A percentile compares a stretch with the other conserved stretches of the same genome.
Evolutionary conservation across 495 filamentous ascomycete species (phyloP).

Genomic region (Penicillium soppii): DNA sequence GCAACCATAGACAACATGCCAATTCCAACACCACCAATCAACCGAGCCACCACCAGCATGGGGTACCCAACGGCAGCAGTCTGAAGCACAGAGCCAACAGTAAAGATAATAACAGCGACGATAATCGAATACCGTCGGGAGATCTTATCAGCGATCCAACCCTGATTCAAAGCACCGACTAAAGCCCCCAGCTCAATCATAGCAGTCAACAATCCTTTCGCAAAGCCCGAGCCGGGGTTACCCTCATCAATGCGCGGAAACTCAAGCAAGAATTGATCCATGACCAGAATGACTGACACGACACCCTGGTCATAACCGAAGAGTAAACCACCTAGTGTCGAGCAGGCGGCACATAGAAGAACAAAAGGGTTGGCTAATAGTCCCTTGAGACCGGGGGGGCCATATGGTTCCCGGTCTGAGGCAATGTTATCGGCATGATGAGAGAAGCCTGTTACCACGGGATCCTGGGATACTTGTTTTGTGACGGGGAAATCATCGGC

Average conservation of each 20-base stretch:
- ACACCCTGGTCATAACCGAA: slow-evolving; percentile 62
- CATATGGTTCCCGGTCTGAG: slow-evolving; percentile 42
- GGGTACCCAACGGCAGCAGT: slow-evolving; percentile 53
- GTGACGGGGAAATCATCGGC: slow-evolving; percentile 8
- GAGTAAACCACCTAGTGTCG: slow-evolving; percentile 54
- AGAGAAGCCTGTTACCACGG: slow-evolving; percentile 30
- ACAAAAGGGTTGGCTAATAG: slow-evolving; percentile 52
- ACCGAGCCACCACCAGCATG: slow-evolving; percentile 58
- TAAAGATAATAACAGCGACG: slow-evolving; percentile 56
- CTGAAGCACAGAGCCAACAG: slow-evolving; percentile 54
- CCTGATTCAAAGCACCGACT: slow-evolving; percentile 55
- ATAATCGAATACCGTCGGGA: slow-evolving; percentile 58
- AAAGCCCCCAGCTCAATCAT: slow-evolving; percentile 62
- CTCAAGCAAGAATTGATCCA: slow-evolving; percentile 54
- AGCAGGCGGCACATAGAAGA: slow-evolving; percentile 51
- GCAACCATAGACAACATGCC: slow-evolving; percentile 57
- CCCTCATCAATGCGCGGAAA: slow-evolving; percentile 46
- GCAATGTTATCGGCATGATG: slow-evolving; percentile 45
- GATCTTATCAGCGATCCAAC: slow-evolving; percentile 59
- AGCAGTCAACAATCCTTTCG: slow-evolving; percentile 59
- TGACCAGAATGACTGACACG: slow-evolving; percentile 55
- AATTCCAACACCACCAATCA: slow-evolving; percentile 62
- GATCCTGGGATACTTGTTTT: slow-evolving; percentile 20
- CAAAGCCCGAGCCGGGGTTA: slow-evolving; percentile 49
- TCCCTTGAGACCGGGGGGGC: slow-evolving; percentile 45